Evolutionary conservation across 371 early-diverging fungal genomes (phyloP), one percentile per base, ranked within the genome.

Genomic region (Rhizopus delemar): DNA sequence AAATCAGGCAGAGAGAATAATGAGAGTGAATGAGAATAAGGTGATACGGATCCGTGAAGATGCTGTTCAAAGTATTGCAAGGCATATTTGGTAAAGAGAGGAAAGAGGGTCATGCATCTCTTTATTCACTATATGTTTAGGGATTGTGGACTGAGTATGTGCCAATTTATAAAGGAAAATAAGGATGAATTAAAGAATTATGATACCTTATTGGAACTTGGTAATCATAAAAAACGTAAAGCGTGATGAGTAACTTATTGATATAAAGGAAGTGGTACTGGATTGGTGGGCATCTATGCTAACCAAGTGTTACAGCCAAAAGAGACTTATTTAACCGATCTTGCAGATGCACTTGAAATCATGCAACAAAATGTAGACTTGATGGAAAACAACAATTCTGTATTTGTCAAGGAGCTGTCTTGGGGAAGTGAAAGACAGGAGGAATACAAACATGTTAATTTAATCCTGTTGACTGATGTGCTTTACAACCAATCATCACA

Each of bases 61-160:
- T 61, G 66, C 69, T 9, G 61, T 60, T 12, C 64, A 75, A 33
- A 77, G 74, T 9, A 77, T 80, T 32, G 81, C 74, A 7, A 41
- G 75, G 33, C 81, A 80, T 63, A 62, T 80, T 39, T 80, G 81
- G 72, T 78, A 63, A 16, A 54, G 22, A 38, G 12, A 5, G 32
- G 15, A 39, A 49, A 6, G 29, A 52, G 38, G 46, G 28, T 13
- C 11, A 0, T 6, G 15, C 12, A 52, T 51, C 51, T 53, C 16
- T 22, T 8, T 48, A 29, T 34, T 51, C 9, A 38, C 11, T 16
- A n/a, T 15, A 3, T 34, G 15, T 11, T 4, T 58, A 79, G 80
- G 77, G 80, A 80, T 53, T 74, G 75, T 57, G 77, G 75, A 15
- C 41, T 80, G 15, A 60, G 66, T 2, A 59, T 77, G 70, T 75